Base-by-base conservation (phyloP, 805 yeast genomes). In the Ogataea ganodermae region DNA sequence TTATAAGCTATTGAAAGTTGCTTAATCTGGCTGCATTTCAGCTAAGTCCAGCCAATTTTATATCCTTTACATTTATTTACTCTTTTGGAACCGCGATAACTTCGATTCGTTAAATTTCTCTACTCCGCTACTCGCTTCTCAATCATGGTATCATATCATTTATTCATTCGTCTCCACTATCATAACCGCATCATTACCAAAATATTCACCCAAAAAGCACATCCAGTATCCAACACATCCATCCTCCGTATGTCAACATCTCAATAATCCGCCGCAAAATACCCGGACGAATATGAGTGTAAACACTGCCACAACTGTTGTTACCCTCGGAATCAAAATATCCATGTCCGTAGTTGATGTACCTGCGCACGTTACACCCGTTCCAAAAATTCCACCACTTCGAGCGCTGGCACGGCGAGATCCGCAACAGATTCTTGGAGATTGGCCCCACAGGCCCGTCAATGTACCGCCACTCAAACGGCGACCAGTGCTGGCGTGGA, bases 371-470 rank as follows among this genome's bases (percentile, higher is more conserved):
- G 9, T 86, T 86, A 68, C 99, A 92, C 2, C 89, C 84, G 47
- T 80, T 76, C 81, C 89, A 78, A 56, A 89, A 75, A 61, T 92
- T 91, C 94, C 96, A 92, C 97, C 97, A 89, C 63, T 89, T 90
- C 51, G 81, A 74, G 28, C 91, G 70, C 62, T 90, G 95, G 63
- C 99, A 92, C 1, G 94, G 83, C 13, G 80, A 76, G 1, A 70
- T 65, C 35, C 99, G 74, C 41, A 75, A 65, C 45, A 94, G 71
- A 60, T 89, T 85, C 67, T 92, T 92, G 46, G 75, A 72, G 44
- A 94, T 65, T 1, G 99, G 99, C 0, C 99, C 99, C 1, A 78
- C 71, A 2, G 99, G 99, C 0, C 99, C 99, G 59, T 87, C 91
- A 42, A 94, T 90, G 63, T 86, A 89, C 55, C 81, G 80, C 87